Evolutionary conservation across 257 asterid genomes (phyloP), one percentile per base, ranked within the genome.

Genomic region (Capsicum chinense): DNA sequence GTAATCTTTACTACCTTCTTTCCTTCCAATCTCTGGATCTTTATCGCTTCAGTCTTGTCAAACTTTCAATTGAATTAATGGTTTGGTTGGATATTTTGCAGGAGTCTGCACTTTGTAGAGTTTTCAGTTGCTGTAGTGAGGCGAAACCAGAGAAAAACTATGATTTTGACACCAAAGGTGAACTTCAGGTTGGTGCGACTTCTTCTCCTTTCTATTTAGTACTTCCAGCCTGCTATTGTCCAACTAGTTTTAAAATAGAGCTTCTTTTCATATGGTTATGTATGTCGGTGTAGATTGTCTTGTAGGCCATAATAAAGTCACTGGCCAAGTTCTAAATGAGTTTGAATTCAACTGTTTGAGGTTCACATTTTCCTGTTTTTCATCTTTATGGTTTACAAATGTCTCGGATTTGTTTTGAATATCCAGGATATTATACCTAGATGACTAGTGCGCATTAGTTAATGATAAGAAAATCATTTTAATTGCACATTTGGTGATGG

Each of bases 41-140:
- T 39, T 69, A 68, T n/a, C 69, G 76, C 84, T 82, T 83, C 84
- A 86, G 7, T 79, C 80, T 86, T 42, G 78, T 79, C 84, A 80
- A 67, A 84, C 85, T 85, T 79, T 84, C 87, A 42, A 87, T 81
- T 86, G 35, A 86, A 56, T 81, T 82, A 50, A 87, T 86, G 54
- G 87, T 86, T 88, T 85, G 89, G 84, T 88, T 89, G 89, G 88
- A 84, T 54, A 83, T 68, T 85, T 70, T 90, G 93, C 91, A 95
- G 97, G 95, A 88, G 7, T 87, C 86, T 2, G 86, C 81, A 52
- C 86, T 93, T 8, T 94, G 97, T 92, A 87, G 91, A 74, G 88
- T 94, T 80, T 90, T 92, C 85, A 83, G 21, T 64, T 83, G 87
- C 35, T 56, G 83, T 11, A 80, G 21, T 74, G 89, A 80, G 79